Conservation (phyloP, 225 moss, liverwort and hornwort species). For the Ulota crispa region DNA sequence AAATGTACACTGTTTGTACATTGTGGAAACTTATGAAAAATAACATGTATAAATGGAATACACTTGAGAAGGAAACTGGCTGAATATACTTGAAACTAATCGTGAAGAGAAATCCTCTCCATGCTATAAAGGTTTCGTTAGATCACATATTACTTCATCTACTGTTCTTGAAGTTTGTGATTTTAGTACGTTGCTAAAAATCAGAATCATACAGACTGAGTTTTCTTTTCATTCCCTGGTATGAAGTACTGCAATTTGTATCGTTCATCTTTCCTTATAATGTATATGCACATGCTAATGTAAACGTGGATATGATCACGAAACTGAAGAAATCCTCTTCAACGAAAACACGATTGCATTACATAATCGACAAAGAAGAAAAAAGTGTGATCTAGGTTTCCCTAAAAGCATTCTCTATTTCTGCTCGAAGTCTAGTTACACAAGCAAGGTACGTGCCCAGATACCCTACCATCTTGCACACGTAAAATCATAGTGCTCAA, state of each 20-base stretch:
- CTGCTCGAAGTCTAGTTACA: conserved; percentile 28
- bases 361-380: conserved; percentile 17
- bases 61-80: too few relatives aligned
- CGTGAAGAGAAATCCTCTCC: too few relatives aligned
- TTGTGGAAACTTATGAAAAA: too few relatives aligned
- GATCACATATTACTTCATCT: neutral
- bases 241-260: neutral
- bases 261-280: neutral
- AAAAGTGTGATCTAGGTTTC: conserved; percentile 6
- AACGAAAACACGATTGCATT: conserved; percentile 16
- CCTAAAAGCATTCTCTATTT: neutral
- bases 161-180: neutral
- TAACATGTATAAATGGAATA: too few relatives aligned
- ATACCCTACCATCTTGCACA: conserved; percentile 31
- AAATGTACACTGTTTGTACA: too few relatives aligned
- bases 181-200: neutral
- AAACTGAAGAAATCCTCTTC: neutral
- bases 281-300: neutral
- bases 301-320: neutral
- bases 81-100: too few relatives aligned
- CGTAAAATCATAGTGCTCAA: conserved; percentile 26
- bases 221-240: neutral
- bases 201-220: neutral
- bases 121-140: too few relatives aligned
- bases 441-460: conserved; percentile 18